Percentiles rank a stretch among this genome's conserved stretches.
These are phyloP conservation scores for Asterella californica DNA, from an alignment of 225 moss, liverwort and hornwort genomes.

Conservation along the genomic window DNA sequence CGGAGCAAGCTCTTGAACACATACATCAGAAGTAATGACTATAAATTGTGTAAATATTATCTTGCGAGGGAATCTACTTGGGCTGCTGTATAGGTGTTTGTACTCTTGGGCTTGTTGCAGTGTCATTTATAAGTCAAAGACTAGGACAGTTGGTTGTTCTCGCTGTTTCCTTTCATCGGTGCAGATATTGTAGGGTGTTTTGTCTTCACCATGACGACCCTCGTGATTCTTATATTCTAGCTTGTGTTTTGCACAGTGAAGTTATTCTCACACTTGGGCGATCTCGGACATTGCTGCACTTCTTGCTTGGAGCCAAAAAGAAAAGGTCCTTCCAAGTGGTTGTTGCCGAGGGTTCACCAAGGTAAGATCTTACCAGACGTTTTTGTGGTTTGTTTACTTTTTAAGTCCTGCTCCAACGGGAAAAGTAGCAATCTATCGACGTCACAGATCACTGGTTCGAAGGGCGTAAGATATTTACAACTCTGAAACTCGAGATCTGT, in stretches of 20 bases:
- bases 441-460: background rate
- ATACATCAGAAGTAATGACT: conserved; percentile 88
- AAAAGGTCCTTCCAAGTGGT: conserved; percentile 99
- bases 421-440: background rate
- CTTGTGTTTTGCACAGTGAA: conserved; percentile 54
- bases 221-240: background rate
- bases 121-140: background rate
- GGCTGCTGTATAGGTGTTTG: background rate
- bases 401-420: background rate
- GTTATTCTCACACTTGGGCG: conserved; percentile 96
- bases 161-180: background rate
- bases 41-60: background rate
- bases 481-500: too few species aligned
- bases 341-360: conserved; percentile 96
- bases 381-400: conserved; percentile 11
- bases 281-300: conserved; percentile 83
- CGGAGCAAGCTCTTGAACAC: conserved; percentile 97
- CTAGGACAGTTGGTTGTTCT: background rate
- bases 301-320: conserved; percentile 92
- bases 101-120: too few species aligned
- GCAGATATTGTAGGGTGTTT: too few species aligned
- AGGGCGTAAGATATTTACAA: background rate
- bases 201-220: background rate
- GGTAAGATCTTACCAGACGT: conserved; percentile 39
- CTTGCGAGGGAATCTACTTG: background rate